Base-by-base conservation (phyloP, 2,329 filamentous ascomycete genomes). In the Cladosporium sp. region DNA sequence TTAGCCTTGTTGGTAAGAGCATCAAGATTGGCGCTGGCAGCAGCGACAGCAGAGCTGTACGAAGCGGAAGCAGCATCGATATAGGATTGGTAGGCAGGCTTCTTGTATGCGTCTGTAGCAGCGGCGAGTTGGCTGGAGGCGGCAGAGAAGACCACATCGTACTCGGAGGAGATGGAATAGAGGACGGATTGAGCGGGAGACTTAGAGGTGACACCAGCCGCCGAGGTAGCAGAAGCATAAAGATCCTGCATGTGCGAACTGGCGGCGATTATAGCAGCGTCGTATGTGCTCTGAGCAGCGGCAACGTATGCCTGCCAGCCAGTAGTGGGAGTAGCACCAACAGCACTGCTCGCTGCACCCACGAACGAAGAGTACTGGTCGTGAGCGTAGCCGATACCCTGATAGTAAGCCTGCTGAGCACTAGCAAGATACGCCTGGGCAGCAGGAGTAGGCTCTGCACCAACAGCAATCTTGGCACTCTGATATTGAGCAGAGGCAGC, bases 341-440 rank as follows among this genome's bases (percentile, higher is more conserved):
- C 81, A 23, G 88, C 91, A 40, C 85, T 87, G 11, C 90, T 92
- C 8, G 91, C 91, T 5, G 89, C 88, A 14, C 83, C 83, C 2
- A 95, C 69, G 72, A 95, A 94, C 59, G 89, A 89, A 5, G 89
- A 88, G 76, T 95, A 95, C 44, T 89, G 87, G 52, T 88, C 91
- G 72, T 96, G 90, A 0, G 92, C 92, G 53, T 92, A 77, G 31
- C 92, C 92, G 28, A 95, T 78, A 12, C 89, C 91, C 69, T 92
- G 89, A 71, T 92, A 93, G 77, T 94, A 94, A 65, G 89, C 80
- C 83, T 88, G 74, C 82, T 86, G 74, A 80, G 86, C 79, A 83
- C 85, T 81, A 79, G 89, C 77, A 80, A 89, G 67, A 77, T 84
- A 76, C 74, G 82, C 76, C 71, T 86, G 69, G 78, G 87, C 69